Conservation (phyloP, 768 basidiomycete genomes). For the Strobilomyces dryophilus region DNA sequence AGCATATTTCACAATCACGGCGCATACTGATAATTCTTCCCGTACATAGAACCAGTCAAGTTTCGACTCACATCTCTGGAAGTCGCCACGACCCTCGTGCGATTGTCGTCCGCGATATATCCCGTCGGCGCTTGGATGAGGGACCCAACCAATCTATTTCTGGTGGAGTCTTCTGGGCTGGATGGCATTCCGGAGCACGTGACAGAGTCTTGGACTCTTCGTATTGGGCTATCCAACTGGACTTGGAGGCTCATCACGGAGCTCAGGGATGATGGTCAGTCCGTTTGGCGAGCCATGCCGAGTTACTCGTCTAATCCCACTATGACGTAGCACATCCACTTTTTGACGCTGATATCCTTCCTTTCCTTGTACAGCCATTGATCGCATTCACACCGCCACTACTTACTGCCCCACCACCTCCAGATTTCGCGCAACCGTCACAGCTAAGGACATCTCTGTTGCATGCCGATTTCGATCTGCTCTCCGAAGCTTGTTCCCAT, state of each 20-base stretch:
- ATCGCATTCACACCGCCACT: conserved; percentile 58
- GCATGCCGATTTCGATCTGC: conserved; percentile 63
- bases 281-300: conserved; percentile 8
- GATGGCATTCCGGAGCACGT: conserved; percentile 24
- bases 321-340: conserved; percentile 45
- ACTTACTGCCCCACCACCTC: conserved; percentile 32
- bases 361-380: conserved; percentile 56
- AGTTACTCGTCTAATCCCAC: conserved; percentile 1
- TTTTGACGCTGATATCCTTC: conserved; percentile 60
- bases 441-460: conserved; percentile 45
- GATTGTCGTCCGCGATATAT: conserved; percentile 64
- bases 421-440: conserved; percentile 38
- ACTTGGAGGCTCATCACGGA: conserved; percentile 73
- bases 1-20: background rate
- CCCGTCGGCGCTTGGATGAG: conserved; percentile 67
- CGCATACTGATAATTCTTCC: background rate
- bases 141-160: conserved; percentile 17
- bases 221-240: conserved; percentile 68
- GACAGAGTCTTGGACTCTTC: conserved; percentile 61
- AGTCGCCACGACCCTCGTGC: conserved; percentile 63
- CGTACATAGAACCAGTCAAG: conserved; percentile 61
- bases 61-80: conserved; percentile 64
- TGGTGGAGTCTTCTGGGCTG: conserved; percentile 15
- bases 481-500: conserved; percentile 71
- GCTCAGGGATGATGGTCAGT: conserved; percentile 65